Percentiles rank a stretch among this genome's conserved stretches.
These are phyloP conservation scores for Limonium bicolor DNA, from an alignment of 148 eudicot genomes.

Conservation along the genomic window DNA sequence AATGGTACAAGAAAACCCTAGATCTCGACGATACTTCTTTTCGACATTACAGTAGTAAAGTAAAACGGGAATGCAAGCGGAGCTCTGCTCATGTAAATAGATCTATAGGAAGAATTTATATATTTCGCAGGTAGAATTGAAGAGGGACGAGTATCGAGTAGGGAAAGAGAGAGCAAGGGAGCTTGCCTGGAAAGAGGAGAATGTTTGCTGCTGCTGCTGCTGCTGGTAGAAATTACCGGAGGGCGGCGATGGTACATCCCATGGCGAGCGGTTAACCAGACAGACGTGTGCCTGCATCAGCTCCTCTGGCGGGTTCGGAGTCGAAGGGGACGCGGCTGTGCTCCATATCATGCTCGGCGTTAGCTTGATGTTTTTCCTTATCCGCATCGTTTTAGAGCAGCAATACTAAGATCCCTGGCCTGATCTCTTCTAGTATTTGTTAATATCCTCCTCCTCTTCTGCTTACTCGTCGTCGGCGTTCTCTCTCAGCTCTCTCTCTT, in stretches of 20 bases:
- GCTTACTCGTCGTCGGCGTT: background rate
- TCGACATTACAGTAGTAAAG: background rate
- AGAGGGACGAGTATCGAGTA: background rate
- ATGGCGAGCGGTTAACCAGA: conserved; percentile 10
- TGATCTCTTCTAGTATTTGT: no score
- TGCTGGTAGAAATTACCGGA: background rate
- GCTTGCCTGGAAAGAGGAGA: no score
- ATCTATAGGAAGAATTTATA: background rate
- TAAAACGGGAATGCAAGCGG: conserved; percentile 1
- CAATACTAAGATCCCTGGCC: background rate
- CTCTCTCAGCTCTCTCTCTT: conserved; percentile 5
- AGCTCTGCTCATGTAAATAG: background rate
- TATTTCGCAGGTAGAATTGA: conserved; percentile 1
- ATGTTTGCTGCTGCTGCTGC: conserved; percentile 2
- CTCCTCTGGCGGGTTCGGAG: conserved; percentile 5
- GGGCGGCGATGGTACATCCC: conserved; percentile 1
- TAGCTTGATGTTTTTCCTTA: conserved; percentile 9
- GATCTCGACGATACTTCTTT: no score
- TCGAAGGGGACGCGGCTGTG: conserved; percentile 4
- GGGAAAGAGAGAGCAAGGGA: background rate
- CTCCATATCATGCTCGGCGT: conserved; percentile 6
- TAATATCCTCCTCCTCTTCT: no score
- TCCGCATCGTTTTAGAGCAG: conserved; percentile 3
- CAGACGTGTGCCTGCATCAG: conserved; percentile 10
- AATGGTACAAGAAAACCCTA: no score